Conservation (phyloP, 2,329 filamentous ascomycete species). For the Dichotomopilus funicola region DNA sequence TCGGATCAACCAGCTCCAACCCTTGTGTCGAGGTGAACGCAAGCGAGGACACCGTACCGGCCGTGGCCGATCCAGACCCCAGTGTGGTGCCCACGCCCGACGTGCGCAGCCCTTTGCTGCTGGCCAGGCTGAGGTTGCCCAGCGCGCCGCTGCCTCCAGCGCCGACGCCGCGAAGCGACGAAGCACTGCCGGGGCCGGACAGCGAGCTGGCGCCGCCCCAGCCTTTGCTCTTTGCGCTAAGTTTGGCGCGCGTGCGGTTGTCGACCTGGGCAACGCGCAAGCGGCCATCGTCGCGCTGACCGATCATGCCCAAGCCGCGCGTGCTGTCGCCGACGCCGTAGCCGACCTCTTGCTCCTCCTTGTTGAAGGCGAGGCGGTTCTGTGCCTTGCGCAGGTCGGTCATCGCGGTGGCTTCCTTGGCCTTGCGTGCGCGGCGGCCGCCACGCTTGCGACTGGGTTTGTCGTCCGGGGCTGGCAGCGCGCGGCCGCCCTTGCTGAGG, state of each 20-base stretch:
- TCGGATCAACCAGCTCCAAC: conserved; percentile 90
- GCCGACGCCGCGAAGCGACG: conserved; percentile 71
- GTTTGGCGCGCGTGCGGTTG: conserved; percentile 83
- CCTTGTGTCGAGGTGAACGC: conserved; percentile 94
- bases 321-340: conserved; percentile 83
- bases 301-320: conserved; percentile 91
- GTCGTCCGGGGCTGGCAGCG: conserved; percentile 87
- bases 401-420: conserved; percentile 95
- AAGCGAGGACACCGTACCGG: conserved; percentile 75
- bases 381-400: conserved; percentile 93
- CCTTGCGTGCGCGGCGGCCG: conserved; percentile 81
- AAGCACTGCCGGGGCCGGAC: conserved; percentile 57
- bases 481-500: conserved; percentile 79
- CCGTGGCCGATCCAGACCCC: conserved; percentile 40
- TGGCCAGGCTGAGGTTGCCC: conserved; percentile 61
- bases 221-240: conserved; percentile 91
- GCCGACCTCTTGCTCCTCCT: conserved; percentile 89
- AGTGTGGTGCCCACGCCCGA: conserved; percentile 73
- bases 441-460: conserved; percentile 91
- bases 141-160: conserved; percentile 51
- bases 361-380: conserved; percentile 92
- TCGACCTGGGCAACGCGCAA: conserved; percentile 87
- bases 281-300: conserved; percentile 77
- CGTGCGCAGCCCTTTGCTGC: conserved; percentile 70
- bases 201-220: conserved; percentile 67